phyloP scores from a whole-genome alignment of 2,329 filamentous ascomycete genomes.

The Penicillium freii region DNA sequence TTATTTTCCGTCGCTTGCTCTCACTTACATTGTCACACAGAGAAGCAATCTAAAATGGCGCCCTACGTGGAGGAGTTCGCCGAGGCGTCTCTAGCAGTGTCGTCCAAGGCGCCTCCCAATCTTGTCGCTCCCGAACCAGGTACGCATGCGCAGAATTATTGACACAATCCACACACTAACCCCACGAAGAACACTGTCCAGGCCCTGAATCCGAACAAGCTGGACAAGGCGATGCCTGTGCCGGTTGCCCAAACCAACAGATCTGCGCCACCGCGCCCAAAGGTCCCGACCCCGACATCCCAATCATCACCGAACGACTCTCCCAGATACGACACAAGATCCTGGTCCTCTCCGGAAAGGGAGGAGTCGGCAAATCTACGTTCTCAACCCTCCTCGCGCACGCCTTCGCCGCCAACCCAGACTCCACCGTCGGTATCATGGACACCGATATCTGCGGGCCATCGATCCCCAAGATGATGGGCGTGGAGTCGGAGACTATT shows the following conservation, averaged over 20 bases:
- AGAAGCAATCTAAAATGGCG: conserved; percentile 57
- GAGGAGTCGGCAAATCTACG: conserved; percentile 93
- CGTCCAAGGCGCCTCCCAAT: conserved; percentile 73
- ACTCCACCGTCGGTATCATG: conserved; percentile 85
- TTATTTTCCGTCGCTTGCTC: neutral
- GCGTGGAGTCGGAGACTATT: conserved; percentile 88
- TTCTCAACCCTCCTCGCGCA: conserved; percentile 86
- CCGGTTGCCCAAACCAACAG: conserved; percentile 89
- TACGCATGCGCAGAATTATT: conserved; percentile 30
- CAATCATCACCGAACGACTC: conserved; percentile 80
- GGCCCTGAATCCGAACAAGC: conserved; percentile 63
- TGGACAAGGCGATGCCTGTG: conserved; percentile 74
- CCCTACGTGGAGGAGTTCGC: conserved; percentile 75
- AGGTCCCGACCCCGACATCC: conserved; percentile 91
- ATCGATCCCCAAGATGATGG: conserved; percentile 98
- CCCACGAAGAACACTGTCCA: conserved; percentile 74
- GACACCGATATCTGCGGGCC: conserved; percentile 98
- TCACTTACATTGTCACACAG: neutral
- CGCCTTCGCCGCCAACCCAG: conserved; percentile 78
- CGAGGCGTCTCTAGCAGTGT: conserved; percentile 70
- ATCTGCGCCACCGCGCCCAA: conserved; percentile 95
- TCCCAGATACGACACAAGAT: conserved; percentile 85
- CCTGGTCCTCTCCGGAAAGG: conserved; percentile 88
- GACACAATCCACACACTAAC: conserved; percentile 2
- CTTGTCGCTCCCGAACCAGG: conserved; percentile 89